Evolutionary conservation across 768 basidiomycete species (phyloP), one percentile per base, ranked within the genome.

Genomic region (Mycena polygramma): DNA sequence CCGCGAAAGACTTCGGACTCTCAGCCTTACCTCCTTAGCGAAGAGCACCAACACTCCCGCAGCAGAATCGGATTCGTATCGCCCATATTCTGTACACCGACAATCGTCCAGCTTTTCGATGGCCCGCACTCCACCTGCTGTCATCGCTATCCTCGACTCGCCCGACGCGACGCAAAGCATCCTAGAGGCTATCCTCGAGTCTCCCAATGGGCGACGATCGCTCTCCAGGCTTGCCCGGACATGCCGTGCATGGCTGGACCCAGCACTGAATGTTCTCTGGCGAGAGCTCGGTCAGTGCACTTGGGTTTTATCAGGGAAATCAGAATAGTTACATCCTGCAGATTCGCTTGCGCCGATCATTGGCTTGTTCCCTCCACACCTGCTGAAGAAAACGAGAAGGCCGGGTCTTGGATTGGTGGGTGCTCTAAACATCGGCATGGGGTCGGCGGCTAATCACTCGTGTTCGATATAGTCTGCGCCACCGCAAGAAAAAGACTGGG

Each of bases 361-460:
- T 66, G 90, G 90, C 43, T 77, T 94, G 63, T 94, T 94, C 77
- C 93, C 93, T 17, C 83, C 82, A 66, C 83, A 86, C 71, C 75
- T 94, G 72, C 82, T 94, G 80, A 92, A 89, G 81, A 92, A 89
- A 79, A 84, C 89, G 66, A 87, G 89, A 71, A 89, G 87, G 76
- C 93, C 93, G 58, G 92, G 92, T 58, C 81, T 93, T 70, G 93
- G 93, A 77, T 83, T 94, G 83, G 93, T 94, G 76, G 77, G 93
- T 83, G 7, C 36, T 71, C 58, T 22, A 30, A 6, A 30, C 2
- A 30, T 30, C 30, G 30, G 30, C 30, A 6, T 30, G 30, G 30
- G 30, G 30, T 30, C 30, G 30, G 30, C 30, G 30, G 30, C 30
- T 30, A 30, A 30, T 30, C 3, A 30, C 30, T 30, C 30, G 30